Base-by-base conservation (phyloP, 441 rosid species). In the Aquilaria agallochum region DNA sequence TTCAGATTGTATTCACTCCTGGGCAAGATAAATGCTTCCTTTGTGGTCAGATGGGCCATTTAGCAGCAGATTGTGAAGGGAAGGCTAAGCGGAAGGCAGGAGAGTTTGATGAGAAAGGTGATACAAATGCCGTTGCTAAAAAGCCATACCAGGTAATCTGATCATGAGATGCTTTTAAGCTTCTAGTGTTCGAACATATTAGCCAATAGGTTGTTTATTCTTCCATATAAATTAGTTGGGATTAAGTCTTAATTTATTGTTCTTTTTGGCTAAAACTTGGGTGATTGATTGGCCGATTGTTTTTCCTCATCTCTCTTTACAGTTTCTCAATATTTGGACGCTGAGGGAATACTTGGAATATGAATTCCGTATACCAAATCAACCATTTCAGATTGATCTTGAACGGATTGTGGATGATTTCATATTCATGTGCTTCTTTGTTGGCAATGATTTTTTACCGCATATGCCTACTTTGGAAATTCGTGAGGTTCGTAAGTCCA, bases 401-500 rank as follows among this genome's bases (percentile, higher is more conserved):
- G 99, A 95, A 73, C 78, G 93, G 61, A 74, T 88, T 68, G 90
- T 92, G 83, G 99, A 95, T 77, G 99, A 95, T 82, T 95, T 95
- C 74, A 89, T 92, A 76, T 95, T 95, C 90, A 89, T 95, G 57
- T 95, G 99, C 77, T 95, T 95, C 80, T 95, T 95, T 63, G 98
- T 95, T 68, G 99, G 99, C 61, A 95, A 95, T 70, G 99, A 95
- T 77, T 95, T 95, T 73, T 78, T 95, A 75, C 99, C 99, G 6
- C 98, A 95, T 70, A 95, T 95, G 99, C 99, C 99, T 5, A 92
- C 99, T 3, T 60, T 95, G 76, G 99, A 95, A 85, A 95, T 95
- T 75, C 88, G 96, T 4, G 99, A 95, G 99, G 99, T 95, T 76
- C 63, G 93, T 69, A 53, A 44, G 56, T 15, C 42, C 55, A 50